These are phyloP conservation scores for Chloroidium sp. DNA, from an alignment of 163 green algal species.

Conservation along the genomic window DNA sequence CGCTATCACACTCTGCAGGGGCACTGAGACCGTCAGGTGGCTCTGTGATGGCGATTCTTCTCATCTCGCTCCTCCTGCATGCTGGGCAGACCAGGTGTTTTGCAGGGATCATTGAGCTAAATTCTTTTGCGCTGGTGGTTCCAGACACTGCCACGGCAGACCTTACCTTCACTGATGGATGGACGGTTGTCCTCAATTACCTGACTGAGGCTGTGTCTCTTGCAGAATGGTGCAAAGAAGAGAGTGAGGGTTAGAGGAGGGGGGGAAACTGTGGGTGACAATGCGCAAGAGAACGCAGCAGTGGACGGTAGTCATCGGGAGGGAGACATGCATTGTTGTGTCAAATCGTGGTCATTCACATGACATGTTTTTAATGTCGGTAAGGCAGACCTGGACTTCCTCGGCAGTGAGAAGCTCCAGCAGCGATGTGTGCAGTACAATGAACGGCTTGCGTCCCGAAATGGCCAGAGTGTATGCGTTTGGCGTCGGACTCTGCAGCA, in stretches of 20 bases:
- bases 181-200: too few relatives aligned
- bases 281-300: neutral
- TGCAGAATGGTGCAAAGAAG: too few relatives aligned
- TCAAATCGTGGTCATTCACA: neutral
- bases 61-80: too few relatives aligned
- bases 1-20: constrained; percentile 59
- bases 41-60: neutral
- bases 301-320: neutral
- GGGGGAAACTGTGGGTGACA: neutral
- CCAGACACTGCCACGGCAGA: too few relatives aligned
- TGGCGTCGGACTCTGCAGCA: constrained; percentile 64
- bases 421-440: constrained; percentile 90
- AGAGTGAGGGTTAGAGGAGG: neutral
- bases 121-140: too few relatives aligned
- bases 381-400: constrained; percentile 60
- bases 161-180: too few relatives aligned
- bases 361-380: neutral
- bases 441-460: constrained; percentile 77
- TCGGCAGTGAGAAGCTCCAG: constrained; percentile 79
- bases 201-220: too few relatives aligned
- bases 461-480: constrained; percentile 96
- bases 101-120: too few relatives aligned
- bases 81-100: too few relatives aligned
- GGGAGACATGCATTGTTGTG: neutral
- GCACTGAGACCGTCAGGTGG: neutral